Conservation (phyloP, 163 green algal genomes). For the Volvox carteri region DNA sequence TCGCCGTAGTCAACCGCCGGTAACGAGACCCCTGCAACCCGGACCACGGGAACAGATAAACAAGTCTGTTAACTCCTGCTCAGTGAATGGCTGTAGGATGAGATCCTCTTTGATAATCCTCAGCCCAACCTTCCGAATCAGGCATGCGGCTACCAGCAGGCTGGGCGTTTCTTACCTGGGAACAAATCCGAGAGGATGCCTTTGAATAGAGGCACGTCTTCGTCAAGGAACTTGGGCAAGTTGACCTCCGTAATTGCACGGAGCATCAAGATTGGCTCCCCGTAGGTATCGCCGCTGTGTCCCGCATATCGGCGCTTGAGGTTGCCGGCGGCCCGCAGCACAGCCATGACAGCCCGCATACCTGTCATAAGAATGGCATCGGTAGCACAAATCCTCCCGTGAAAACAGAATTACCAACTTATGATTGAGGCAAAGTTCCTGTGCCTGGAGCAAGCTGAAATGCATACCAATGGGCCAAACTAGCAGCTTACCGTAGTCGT, state of each 20-base stretch:
- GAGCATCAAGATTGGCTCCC: conserved; percentile 80
- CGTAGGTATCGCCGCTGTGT: background rate
- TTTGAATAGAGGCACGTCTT: conserved; percentile 80
- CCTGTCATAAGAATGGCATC: too few species aligned
- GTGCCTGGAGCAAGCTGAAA: too few species aligned
- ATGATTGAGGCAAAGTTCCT: too few species aligned
- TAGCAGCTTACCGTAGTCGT: conserved; percentile 62
- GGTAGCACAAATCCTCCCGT: too few species aligned
- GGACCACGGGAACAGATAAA: too few species aligned
- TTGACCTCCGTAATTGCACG: conserved; percentile 83
- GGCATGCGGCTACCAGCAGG: too few species aligned
- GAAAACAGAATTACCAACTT: too few species aligned
- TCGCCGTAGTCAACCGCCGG: conserved; percentile 71
- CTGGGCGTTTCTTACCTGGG: conserved; percentile 66
- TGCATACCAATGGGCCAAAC: background rate
- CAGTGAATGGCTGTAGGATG: too few species aligned
- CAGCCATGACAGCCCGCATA: conserved; percentile 74
- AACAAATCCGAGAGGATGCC: conserved; percentile 79
- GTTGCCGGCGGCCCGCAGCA: conserved; percentile 75
- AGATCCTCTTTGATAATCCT: too few species aligned
- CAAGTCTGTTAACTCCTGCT: too few species aligned
- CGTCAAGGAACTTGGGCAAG: conserved; percentile 79
- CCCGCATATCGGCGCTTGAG: conserved; percentile 74
- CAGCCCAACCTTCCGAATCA: too few species aligned
- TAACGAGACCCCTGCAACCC: conserved; percentile 60